These are phyloP conservation scores for Paulownia fortunei DNA, from an alignment of 257 asterid species.

Conservation along the genomic window DNA sequence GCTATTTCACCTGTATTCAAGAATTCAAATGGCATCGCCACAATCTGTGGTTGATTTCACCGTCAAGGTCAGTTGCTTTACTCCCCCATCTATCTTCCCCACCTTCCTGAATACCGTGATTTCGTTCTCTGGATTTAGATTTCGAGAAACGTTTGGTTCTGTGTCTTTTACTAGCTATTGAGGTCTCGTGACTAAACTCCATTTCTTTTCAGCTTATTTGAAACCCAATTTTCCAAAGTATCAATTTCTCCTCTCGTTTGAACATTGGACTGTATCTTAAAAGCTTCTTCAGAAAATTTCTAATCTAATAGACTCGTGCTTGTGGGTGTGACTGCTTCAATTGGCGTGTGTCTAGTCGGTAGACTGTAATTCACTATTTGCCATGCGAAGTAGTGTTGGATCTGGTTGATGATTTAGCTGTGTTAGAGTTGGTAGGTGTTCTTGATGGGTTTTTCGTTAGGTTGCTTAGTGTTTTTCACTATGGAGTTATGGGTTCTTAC, in stretches of 20 bases:
- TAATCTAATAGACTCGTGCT: not conserved
- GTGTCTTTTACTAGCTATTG: not conserved
- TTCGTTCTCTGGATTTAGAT: not conserved
- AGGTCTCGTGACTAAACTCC: not conserved
- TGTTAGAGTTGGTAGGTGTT: not conserved
- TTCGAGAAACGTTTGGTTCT: not conserved
- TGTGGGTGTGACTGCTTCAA: not conserved
- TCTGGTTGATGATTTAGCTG: not conserved
- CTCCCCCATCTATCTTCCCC: not conserved
- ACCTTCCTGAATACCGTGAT: not conserved
- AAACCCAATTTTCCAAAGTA: not conserved
- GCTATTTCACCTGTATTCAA: not conserved
- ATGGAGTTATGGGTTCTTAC: not conserved
- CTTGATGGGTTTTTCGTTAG: not conserved
- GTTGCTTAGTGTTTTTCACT: not conserved
- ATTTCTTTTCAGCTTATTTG: not conserved
- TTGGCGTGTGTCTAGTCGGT: not conserved
- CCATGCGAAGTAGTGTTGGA: not conserved
- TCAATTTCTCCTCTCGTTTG: not conserved
- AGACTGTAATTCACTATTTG: not conserved
- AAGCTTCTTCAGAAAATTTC: not conserved
- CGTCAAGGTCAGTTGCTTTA: constrained; percentile 41
- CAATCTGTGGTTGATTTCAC: constrained; percentile 39
- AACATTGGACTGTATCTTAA: not conserved
- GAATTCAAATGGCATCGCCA: constrained; percentile 34